These are phyloP conservation scores for Quercus aquifolioides DNA, from an alignment of 306 rosid genomes.

Conservation along the genomic window DNA sequence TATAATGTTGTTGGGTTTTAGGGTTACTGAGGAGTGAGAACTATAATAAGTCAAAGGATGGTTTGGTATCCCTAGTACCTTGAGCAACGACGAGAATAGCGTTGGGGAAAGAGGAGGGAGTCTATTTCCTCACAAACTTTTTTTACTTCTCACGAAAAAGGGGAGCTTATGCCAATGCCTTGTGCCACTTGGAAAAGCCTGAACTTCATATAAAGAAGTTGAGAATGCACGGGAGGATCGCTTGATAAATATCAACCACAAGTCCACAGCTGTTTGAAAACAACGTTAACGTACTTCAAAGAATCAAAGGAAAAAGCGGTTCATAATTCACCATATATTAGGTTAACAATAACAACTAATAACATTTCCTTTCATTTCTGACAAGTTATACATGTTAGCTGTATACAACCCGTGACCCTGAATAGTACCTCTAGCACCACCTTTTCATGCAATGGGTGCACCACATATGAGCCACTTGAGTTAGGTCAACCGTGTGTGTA, in stretches of 20 bases:
- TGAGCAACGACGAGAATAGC: too few species aligned
- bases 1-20: too few species aligned
- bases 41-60: too few species aligned
- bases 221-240: constrained; percentile 62
- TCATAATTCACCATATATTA: constrained; percentile 24
- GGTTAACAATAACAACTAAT: constrained; percentile 17
- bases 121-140: neutral
- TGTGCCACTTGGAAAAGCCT: constrained; percentile 52
- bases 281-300: constrained; percentile 25
- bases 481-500: constrained; percentile 13
- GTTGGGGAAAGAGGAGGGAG: too few species aligned
- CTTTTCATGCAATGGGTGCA: constrained; percentile 19
- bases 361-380: constrained; percentile 17
- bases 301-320: neutral
- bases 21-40: too few species aligned
- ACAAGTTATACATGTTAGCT: constrained; percentile 11
- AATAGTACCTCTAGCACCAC: constrained; percentile 19
- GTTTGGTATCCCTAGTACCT: too few species aligned
- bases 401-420: constrained; percentile 38
- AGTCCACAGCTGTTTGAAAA: constrained; percentile 51
- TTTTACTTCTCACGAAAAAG: neutral
- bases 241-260: constrained; percentile 7
- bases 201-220: constrained; percentile 45
- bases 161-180: neutral
- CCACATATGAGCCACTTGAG: neutral